Base-by-base conservation (phyloP, 345 rosid species). In the Corymbia maculata region DNA sequence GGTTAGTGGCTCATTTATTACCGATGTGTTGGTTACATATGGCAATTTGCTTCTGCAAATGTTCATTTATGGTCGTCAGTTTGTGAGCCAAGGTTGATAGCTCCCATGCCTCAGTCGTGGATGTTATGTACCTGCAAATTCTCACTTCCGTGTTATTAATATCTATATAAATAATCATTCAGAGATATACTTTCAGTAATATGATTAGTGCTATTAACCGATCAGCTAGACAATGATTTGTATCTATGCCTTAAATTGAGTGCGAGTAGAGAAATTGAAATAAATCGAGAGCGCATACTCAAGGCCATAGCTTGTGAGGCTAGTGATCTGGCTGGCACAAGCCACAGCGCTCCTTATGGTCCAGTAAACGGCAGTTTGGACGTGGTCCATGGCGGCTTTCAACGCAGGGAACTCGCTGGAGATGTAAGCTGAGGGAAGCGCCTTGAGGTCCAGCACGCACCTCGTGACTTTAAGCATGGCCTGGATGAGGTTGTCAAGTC, bases 301-400 rank as follows among this genome's bases (percentile, higher is more conserved):
- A 84, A 90, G 93, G 70, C 93, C 94, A 87, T 93, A 89, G 70
- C 93, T 92, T 86, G 94, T 91, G 47, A 93, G 93, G 79, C 94
- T 90, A 19, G 90, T 91, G 91, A 97, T 93, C 92, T 94, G 96
- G 47, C 95, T 55, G 8, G 95, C 92, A 88, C 97, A 95, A 45
- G 94, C 95, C 89, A 95, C 89, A 24, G 94, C 93, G 85, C 97
- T 89, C 89, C 97, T 93, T 87, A 95, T 93, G 70, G 97, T 95
- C 99, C 98, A 96, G 89, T 96, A 95, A 86, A 97, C 98, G 21
- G 98, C 95, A 79, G 92, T 88, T 19, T 98, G 98, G 55, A 96
- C 90, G 66, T 93, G 95, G 26, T 93, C 26, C 66, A 86, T 86
- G 85, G 94, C 92, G 2, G 89, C 82, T 9, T 91, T 44, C 64